A percentile compares a stretch with the other conserved stretches of the same genome.
These are phyloP conservation scores for Calocybe gambosa DNA, from an alignment of 1,284 basidiomycete genomes.

Conservation along the genomic window DNA sequence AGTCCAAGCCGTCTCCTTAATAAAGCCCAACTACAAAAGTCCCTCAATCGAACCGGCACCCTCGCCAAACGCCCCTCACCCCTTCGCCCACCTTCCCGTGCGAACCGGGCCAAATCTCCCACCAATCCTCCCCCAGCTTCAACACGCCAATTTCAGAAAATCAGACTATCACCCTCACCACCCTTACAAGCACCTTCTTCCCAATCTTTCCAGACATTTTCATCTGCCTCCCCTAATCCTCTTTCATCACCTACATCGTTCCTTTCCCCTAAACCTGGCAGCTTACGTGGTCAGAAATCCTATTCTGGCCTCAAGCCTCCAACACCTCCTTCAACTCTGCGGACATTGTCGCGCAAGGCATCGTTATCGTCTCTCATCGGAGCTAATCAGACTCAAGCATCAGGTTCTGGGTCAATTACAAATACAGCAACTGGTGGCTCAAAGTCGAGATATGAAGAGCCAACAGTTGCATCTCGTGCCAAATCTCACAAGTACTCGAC, in stretches of 20 bases:
- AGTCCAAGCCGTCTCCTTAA: conserved; percentile 65
- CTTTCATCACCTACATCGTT: conserved; percentile 43
- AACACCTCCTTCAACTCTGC: conserved; percentile 52
- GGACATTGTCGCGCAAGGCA: conserved; percentile 64
- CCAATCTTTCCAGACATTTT: conserved; percentile 54
- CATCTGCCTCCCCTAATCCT: conserved; percentile 36
- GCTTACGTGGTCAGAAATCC: conserved; percentile 74
- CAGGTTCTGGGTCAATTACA: conserved; percentile 42
- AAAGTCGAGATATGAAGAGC: conserved; percentile 58
- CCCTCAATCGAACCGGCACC: conserved; percentile 47
- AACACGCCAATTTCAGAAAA: conserved; percentile 57
- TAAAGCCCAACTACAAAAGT: conserved; percentile 43
- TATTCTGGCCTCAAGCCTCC: conserved; percentile 71
- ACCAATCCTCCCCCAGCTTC: conserved; percentile 60
- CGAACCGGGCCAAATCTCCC: conserved; percentile 65
- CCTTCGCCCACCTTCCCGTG: conserved; percentile 53
- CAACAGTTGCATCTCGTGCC: conserved; percentile 73
- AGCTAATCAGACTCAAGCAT: conserved; percentile 46
- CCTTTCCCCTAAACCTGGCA: conserved; percentile 59
- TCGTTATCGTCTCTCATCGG: conserved; percentile 71
- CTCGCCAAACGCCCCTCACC: conserved; percentile 41
- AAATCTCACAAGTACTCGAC: conserved; percentile 62
- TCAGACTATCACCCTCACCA: conserved; percentile 60
- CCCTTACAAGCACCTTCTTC: conserved; percentile 48
- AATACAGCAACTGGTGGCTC: conserved; percentile 23